These are phyloP conservation scores for Triticum dicoccoides DNA, from an alignment of 176 grass and related monocot species.

Conservation along the genomic window DNA sequence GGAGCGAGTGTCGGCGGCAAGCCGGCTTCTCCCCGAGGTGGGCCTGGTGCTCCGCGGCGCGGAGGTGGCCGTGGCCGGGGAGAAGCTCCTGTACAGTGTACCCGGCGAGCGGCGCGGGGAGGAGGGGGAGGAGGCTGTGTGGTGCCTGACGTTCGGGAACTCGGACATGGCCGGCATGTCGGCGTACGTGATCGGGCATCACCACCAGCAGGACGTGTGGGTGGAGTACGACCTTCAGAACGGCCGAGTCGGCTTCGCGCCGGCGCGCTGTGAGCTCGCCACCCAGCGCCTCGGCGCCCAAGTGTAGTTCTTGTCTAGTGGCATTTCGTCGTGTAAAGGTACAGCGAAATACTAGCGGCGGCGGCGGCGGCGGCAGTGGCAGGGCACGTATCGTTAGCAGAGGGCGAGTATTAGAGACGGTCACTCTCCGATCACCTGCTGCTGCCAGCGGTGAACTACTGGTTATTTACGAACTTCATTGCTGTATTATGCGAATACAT, in stretches of 20 bases:
- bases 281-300: conserved; percentile 19
- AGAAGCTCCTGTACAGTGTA: conserved; percentile 68
- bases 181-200: conserved; percentile 79
- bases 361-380: not conserved
- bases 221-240: conserved; percentile 88
- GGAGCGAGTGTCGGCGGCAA: not conserved
- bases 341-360: not conserved
- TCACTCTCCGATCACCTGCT: conserved; percentile 17
- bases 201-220: conserved; percentile 91
- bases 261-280: conserved; percentile 52
- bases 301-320: not conserved
- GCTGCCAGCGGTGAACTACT: not conserved
- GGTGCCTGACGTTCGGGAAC: conserved; percentile 88
- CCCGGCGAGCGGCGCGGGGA: conserved; percentile 47
- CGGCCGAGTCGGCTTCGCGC: conserved; percentile 60
- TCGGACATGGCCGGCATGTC: conserved; percentile 66
- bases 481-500: no score
- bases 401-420: conserved; percentile 22
- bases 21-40: conserved; percentile 40
- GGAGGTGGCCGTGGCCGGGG: conserved; percentile 53
- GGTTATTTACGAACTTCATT: no score
- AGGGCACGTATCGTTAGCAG: conserved; percentile 36
- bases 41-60: conserved; percentile 51
- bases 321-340: not conserved
- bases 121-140: conserved; percentile 43